Conservation (phyloP, 2,329 filamentous ascomycete species). For the Dothideomycetes sp. region DNA sequence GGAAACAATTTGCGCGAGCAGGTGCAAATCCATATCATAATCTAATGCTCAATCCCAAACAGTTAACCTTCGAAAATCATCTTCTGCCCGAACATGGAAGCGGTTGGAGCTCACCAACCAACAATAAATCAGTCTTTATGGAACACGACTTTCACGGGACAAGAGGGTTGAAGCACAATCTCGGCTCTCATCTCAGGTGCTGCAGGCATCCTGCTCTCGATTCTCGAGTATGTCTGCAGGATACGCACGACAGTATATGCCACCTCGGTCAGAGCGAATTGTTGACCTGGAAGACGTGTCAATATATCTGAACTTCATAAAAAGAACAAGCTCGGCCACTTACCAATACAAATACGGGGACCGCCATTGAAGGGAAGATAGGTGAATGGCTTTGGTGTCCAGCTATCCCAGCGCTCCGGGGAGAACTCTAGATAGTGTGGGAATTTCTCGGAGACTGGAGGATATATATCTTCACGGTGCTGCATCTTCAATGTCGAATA, state of each 20-base stretch:
- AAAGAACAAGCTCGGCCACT: background rate
- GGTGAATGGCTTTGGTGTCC: slow-evolving; percentile 42
- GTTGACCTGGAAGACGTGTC: slow-evolving; percentile 31
- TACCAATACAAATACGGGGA: slow-evolving; percentile 38
- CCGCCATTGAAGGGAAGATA: slow-evolving; percentile 41
- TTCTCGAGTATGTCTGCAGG: slow-evolving; percentile 34
- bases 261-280: slow-evolving; percentile 44
- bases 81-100: too few species aligned
- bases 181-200: slow-evolving; percentile 35
- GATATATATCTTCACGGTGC: slow-evolving; percentile 41
- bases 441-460: slow-evolving; percentile 28
- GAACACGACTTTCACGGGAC: slow-evolving; percentile 10
- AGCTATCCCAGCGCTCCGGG: slow-evolving; percentile 42
- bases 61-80: too few species aligned
- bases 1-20: too few species aligned
- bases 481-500: slow-evolving; percentile 43
- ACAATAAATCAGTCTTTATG: too few species aligned
- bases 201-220: slow-evolving; percentile 33
- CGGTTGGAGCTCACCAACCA: too few species aligned
- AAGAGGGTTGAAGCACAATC: slow-evolving; percentile 40
- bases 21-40: too few species aligned
- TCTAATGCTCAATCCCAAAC: too few species aligned
- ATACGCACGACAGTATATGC: slow-evolving; percentile 39
- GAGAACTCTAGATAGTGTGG: slow-evolving; percentile 34
- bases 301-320: background rate